A percentile compares a stretch with the other conserved stretches of the same genome.
These are phyloP conservation scores for Niveomyces coronatus DNA, from an alignment of 2,329 filamentous ascomycete genomes.

Conservation along the genomic window DNA sequence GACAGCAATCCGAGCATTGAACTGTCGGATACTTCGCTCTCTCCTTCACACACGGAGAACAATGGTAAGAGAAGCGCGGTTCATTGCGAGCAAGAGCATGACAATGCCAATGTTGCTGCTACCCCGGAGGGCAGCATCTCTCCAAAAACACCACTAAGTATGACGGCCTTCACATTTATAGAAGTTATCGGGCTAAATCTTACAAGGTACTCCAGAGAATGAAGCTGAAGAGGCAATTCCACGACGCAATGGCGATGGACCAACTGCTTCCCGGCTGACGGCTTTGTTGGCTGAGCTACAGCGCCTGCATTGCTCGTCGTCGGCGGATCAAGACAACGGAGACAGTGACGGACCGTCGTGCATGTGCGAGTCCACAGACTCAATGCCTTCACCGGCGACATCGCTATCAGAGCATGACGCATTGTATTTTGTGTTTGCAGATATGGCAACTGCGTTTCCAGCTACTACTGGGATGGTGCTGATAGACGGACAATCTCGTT, in stretches of 20 bases:
- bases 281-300: too few relatives aligned
- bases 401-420: slow-evolving; percentile 1
- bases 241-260: too few relatives aligned
- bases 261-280: too few relatives aligned
- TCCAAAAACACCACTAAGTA: not conserved
- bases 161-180: not conserved
- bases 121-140: not conserved
- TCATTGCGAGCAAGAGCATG: too few relatives aligned
- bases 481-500: not conserved
- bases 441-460: not conserved
- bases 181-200: not conserved
- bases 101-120: slow-evolving; percentile 1
- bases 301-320: not conserved
- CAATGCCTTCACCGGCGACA: slow-evolving; percentile 1
- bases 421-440: not conserved
- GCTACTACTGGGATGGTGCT: too few relatives aligned
- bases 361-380: slow-evolving; percentile 2
- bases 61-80: too few relatives aligned
- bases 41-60: not conserved
- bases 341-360: not conserved
- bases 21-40: not conserved
- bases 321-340: slow-evolving; percentile 1
- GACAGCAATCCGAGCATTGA: not conserved
- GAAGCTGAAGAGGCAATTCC: not conserved
- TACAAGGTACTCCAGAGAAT: not conserved